Evolutionary conservation across 768 basidiomycete species (phyloP).

Genomic region (Omphalotus guepiniiformis): DNA sequence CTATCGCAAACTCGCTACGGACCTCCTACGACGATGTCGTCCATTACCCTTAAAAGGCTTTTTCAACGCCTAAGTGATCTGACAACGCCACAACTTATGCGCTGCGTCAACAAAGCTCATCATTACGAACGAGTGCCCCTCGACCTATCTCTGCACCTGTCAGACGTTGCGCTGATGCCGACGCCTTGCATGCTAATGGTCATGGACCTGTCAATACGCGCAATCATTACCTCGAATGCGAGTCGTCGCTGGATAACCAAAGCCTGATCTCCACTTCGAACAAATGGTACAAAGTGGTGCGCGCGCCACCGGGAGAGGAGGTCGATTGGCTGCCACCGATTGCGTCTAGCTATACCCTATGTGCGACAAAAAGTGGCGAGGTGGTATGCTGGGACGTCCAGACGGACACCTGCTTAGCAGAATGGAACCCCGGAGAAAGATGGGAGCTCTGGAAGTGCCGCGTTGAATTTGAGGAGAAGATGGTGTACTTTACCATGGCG

Average conservation of each 20-base stretch:
- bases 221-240: slow-evolving; percentile 3
- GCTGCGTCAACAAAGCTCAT: slow-evolving; percentile 58
- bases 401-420: slow-evolving; percentile 53
- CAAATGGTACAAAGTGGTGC: slow-evolving; percentile 65
- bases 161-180: neutral
- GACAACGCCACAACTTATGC: slow-evolving; percentile 45
- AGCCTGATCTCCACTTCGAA: slow-evolving; percentile 4
- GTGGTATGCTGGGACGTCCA: slow-evolving; percentile 81
- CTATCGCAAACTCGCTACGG: slow-evolving; percentile 37
- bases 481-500: slow-evolving; percentile 74
- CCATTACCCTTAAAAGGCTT: slow-evolving; percentile 45
- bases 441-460: slow-evolving; percentile 80
- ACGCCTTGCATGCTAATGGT: neutral
- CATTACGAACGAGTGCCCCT: slow-evolving; percentile 54
- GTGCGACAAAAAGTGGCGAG: slow-evolving; percentile 69
- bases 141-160: slow-evolving; percentile 33
- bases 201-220: neutral
- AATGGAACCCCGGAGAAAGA: slow-evolving; percentile 58
- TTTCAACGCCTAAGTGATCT: neutral
- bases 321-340: slow-evolving; percentile 77
- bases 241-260: no score
- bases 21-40: slow-evolving; percentile 38
- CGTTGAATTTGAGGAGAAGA: slow-evolving; percentile 68
- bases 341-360: slow-evolving; percentile 68
- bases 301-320: slow-evolving; percentile 62